phyloP scores from a whole-genome alignment of 2,329 filamentous ascomycete species.

The Sphaerulina populicola region DNA sequence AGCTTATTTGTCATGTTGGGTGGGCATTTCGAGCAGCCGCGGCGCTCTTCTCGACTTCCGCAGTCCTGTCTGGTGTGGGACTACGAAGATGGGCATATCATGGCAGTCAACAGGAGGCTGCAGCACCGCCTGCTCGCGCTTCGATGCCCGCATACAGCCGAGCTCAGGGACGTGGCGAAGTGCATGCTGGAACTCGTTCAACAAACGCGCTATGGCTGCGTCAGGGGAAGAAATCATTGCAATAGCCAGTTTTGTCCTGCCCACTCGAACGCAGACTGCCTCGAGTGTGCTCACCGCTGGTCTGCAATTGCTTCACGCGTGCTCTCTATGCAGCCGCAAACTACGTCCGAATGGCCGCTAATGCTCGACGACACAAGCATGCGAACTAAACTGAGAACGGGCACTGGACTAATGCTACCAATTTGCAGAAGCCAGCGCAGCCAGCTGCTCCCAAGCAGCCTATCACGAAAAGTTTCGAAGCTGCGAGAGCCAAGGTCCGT shows the following conservation, averaged over 20 bases:
- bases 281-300: conserved; percentile 6
- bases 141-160: background rate
- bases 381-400: background rate
- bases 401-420: background rate
- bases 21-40: background rate
- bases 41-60: background rate
- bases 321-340: background rate
- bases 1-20: conserved; percentile 12
- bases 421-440: conserved; percentile 5
- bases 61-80: background rate
- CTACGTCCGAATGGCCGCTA: background rate
- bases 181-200: background rate
- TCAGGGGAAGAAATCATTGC: background rate
- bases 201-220: background rate
- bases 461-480: conserved; percentile 21
- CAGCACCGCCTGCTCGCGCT: conserved; percentile 3
- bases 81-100: background rate
- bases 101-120: background rate
- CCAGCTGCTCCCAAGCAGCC: conserved; percentile 15
- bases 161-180: conserved; percentile 3
- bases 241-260: background rate
- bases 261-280: background rate
- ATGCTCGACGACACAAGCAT: background rate
- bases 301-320: background rate
- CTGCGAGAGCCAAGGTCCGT: conserved; percentile 27